Conservation (phyloP, 352 stramenopile species). For the Pythium aristosporum region DNA sequence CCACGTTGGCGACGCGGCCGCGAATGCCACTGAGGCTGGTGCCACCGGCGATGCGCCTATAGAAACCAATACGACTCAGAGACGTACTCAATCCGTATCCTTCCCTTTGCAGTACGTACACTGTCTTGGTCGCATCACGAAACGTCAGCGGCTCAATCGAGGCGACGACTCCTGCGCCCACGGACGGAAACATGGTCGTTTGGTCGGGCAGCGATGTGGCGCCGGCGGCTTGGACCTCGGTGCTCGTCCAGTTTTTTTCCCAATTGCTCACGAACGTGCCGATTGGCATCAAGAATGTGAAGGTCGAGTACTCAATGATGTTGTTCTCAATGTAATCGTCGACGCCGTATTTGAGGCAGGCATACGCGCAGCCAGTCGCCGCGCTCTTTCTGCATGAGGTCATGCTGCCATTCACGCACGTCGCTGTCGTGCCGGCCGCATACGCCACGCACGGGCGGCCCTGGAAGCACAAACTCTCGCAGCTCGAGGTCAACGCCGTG, state of each 20-base stretch:
- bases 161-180: constrained; percentile 13
- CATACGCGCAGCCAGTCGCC: constrained; percentile 36
- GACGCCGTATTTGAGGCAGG: constrained; percentile 46
- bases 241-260: constrained; percentile 40
- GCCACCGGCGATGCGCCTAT: constrained; percentile 49
- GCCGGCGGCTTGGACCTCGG: constrained; percentile 16
- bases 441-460: constrained; percentile 58
- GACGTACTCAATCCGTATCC: no score
- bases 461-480: constrained; percentile 46
- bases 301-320: constrained; percentile 44
- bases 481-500: constrained; percentile 53
- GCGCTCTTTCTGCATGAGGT: constrained; percentile 12
- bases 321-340: constrained; percentile 46
- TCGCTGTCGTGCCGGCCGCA: constrained; percentile 10
- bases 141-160: constrained; percentile 28
- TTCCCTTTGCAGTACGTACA: constrained; percentile 15
- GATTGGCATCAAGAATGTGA: constrained; percentile 65
- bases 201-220: constrained; percentile 13
- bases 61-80: neutral
- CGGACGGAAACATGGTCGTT: constrained; percentile 20
- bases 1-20: constrained; percentile 43
- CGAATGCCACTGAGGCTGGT: constrained; percentile 41
- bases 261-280: constrained; percentile 41
- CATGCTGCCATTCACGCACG: neutral
- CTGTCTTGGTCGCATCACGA: constrained; percentile 18